These are phyloP conservation scores for Talaromyces islandicus DNA, from an alignment of 2,329 filamentous ascomycete species.

Conservation along the genomic window DNA sequence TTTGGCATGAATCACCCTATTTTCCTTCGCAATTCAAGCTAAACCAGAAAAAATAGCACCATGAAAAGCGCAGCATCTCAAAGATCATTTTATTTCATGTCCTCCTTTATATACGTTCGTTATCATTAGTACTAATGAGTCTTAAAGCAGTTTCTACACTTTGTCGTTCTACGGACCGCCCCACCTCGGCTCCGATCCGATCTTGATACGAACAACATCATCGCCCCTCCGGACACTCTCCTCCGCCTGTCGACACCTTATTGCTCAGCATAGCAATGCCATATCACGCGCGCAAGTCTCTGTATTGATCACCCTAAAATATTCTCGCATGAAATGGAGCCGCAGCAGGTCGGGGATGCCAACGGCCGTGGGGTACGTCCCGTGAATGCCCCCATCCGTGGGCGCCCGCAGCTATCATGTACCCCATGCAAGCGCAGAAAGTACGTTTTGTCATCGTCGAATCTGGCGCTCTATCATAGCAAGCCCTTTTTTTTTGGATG, in stretches of 20 bases:
- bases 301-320: not conserved
- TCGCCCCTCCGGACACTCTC: not conserved
- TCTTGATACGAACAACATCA: not conserved
- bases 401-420: slow-evolving; percentile 11
- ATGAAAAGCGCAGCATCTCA: not conserved
- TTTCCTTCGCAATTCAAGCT: not conserved
- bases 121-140: not conserved
- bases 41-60: not conserved
- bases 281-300: not conserved
- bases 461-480: not conserved
- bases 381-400: slow-evolving; percentile 5
- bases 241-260: not conserved
- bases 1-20: not conserved
- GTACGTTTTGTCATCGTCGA: slow-evolving; percentile 3
- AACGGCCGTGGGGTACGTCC: slow-evolving; percentile 2
- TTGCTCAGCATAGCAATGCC: not conserved
- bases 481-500: not conserved
- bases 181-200: not conserved
- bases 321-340: not conserved
- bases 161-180: not conserved
- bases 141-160: no score
- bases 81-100: not conserved
- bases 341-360: not conserved
- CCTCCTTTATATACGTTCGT: no score
- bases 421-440: slow-evolving; percentile 12